Conservation (phyloP, 2,329 filamentous ascomycete species). For the Talaromyces atroroseus region DNA sequence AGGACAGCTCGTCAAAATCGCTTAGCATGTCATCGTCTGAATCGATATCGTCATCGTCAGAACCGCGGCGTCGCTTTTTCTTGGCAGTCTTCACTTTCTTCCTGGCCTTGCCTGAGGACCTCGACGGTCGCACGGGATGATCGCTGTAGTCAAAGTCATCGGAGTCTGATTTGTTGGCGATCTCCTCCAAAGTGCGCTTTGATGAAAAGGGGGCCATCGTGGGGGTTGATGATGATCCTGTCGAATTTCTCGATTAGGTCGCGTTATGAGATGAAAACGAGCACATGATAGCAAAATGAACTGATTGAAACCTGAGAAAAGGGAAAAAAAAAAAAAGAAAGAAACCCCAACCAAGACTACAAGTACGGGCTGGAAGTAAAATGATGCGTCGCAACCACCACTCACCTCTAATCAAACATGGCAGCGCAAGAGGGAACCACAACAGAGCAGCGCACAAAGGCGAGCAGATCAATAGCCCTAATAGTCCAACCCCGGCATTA, state of each 20-base stretch:
- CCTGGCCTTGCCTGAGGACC: slow-evolving; percentile 25
- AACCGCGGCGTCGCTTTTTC: slow-evolving; percentile 43
- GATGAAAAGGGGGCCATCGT: slow-evolving; percentile 26
- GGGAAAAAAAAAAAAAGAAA: not conserved
- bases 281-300: too few relatives aligned
- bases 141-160: slow-evolving; percentile 43
- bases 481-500: not conserved
- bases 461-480: not conserved
- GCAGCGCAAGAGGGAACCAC: not conserved
- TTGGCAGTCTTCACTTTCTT: slow-evolving; percentile 32
- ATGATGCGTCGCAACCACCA: not conserved
- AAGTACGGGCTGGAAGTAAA: not conserved
- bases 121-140: slow-evolving; percentile 26
- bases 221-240: slow-evolving; percentile 3
- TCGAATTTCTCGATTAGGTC: not conserved
- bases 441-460: not conserved
- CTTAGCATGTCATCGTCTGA: slow-evolving; percentile 33
- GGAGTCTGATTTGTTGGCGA: slow-evolving; percentile 40
- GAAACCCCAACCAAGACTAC: not conserved
- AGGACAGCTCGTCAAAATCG: slow-evolving; percentile 39
- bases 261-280: not conserved
- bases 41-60: slow-evolving; percentile 32
- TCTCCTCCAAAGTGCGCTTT: slow-evolving; percentile 41
- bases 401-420: not conserved
- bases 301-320: not conserved